Base-by-base conservation (phyloP, 768 basidiomycete species). In the Mycena rosella region DNA sequence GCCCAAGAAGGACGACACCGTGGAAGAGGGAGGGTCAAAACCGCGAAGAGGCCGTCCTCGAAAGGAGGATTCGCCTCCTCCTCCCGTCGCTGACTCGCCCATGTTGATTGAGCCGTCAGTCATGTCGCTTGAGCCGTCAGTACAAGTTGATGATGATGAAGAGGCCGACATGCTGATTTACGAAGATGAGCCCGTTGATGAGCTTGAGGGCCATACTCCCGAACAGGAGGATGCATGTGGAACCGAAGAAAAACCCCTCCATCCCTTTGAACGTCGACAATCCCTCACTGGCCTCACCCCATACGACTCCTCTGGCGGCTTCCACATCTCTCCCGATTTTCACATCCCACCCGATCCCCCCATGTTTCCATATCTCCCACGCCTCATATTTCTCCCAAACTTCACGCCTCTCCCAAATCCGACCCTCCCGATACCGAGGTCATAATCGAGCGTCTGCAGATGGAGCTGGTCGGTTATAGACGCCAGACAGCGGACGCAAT, bases 401-500 rank as follows among this genome's bases (percentile, higher is more conserved):
- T 47, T 36, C 57, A 48, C 24, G 36, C 56, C 24, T 34, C 57
- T 58, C 38, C 11, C 38, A 40, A 40, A 36, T 27, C 40, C 26
- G 38, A 44, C 32, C 44, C 57, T 36, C 24, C 80, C 65, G 72
- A 71, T 30, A 68, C 79, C 20, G 82, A 86, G 60, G 81, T 81
- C 54, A 76, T 84, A 5, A 78, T 93, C 60, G 89, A 92, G 61
- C 87, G 85, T 48, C 83, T 93, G 79, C 86, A 88, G 73, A 84
- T 85, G 72, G 91, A 94, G 78, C 84, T 92, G 74, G 85, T 83
- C 11, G 84, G 77, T 42, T 80, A 94, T 61, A 87, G 90, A 52
- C 85, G 87, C 60, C 90, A 92, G 74, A 87, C 91, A 20, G 84
- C 89, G 24, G 90, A 93, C 68, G 89, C 91, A 8, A 85, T 90